Base-by-base conservation (phyloP, 495 filamentous ascomycete genomes). In the Podospora sp. region DNA sequence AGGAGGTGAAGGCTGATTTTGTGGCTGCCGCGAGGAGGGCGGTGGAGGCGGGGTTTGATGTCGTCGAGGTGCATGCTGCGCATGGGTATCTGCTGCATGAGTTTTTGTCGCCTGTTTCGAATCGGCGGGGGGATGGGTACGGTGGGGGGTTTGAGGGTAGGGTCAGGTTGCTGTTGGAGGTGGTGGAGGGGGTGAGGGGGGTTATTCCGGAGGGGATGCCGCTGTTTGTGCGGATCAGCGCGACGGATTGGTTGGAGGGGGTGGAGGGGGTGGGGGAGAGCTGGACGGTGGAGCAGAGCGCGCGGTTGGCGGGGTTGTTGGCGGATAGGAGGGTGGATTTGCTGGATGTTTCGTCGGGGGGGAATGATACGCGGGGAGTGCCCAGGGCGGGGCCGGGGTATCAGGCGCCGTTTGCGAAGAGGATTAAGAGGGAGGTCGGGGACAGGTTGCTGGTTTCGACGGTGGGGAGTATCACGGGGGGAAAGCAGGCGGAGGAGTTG, bases 201-300 rank as follows among this genome's bases (percentile, higher is more conserved):
- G 81, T 77, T 1, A 86, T 92, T 36, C 90, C 90, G 3, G 74
- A 75, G 8, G 71, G 71, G 0, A 90, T 87, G 82, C 89, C 90
- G 4, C 75, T 93, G 22, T 85, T 91, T 69, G 71, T 92, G 27
- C 85, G 91, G 8, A 85, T 93, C 75, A 90, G 87, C 63, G 85
- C 86, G 9, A 89, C 88, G 0, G 92, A 94, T 71, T 91, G 89
- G 87, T 84, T 93, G 70, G 87, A 88, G 51, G n/a, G 40, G 35
- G n/a, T 21, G 18, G 35, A 62, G 36, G 57, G 56, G 3, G 26
- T 24, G 33, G 56, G n/a, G 22, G 57, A 36, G 57, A 62, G 60
- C 60, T 80, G 80, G 33, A 70, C 78, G 3, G 72, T 92, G 40
- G 78, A 84, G 26, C 78, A 90, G 46, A 90, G 84, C 24, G 82